Evolutionary conservation across 1,284 basidiomycete species (phyloP), one percentile per base, ranked within the genome.

Genomic region (Fomitopsis betulina): DNA sequence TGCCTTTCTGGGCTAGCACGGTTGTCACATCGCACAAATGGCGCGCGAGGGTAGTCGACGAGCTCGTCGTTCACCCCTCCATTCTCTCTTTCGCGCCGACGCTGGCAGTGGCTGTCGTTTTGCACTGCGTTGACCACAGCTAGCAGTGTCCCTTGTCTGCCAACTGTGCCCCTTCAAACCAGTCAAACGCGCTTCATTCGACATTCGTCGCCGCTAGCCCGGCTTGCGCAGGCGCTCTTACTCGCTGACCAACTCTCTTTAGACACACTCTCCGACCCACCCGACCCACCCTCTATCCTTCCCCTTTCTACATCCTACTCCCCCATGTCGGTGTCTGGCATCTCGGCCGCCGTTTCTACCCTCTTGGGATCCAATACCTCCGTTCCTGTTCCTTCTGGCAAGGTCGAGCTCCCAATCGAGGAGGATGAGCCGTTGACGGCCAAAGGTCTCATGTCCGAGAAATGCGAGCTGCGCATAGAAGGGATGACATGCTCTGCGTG

Each of bases 401-500:
- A 70, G 63, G 60, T 74, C 13, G 73, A 68, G 49, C 67, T 75
- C 2, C 67, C 72, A 3, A 43, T 68, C 53, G 19, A 38, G 7
- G 62, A 71, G 43, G 63, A 76, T 54, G 77, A 80, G 56, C 73
- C 76, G 5, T 66, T 79, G 1, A 65, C 63, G 2, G 66, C 60
- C 62, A 66, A 71, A 45, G 59, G 64, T 10, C 59, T 61, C 13
- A 62, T 59, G 8, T 64, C 63, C 9, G 76, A 75, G 54, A 82
- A 73, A 73, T 90, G 87, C 67, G 91, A 93, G 66, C 74, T 94
- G 39, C 76, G 87, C 60, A 86, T 94, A 69, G 87, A 92, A 68
- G 93, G 93, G n/a, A 95, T 95, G 93, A 94, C 93, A 0, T 95
- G 93, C 67, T 87, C 92, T 9, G 78, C 92, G 42, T 95, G 93